Conservation (phyloP, 257 asterid species). For the Capsicum baccatum region DNA sequence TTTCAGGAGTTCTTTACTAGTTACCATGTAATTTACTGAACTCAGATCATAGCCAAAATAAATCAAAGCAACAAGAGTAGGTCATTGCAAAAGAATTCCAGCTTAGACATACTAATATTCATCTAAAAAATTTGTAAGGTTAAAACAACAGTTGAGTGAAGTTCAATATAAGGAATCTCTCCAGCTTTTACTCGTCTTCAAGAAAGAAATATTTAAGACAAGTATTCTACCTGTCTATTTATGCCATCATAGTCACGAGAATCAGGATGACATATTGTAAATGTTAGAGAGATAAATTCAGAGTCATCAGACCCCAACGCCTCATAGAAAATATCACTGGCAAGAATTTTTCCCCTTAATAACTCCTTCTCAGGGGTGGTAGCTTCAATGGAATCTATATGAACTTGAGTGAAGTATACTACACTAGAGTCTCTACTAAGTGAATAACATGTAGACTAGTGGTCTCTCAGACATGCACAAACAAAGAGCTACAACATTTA, state of each 20-base stretch:
- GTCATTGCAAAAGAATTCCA: constrained; percentile 96
- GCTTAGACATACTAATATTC: constrained; percentile 95
- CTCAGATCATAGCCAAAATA: constrained; percentile 75
- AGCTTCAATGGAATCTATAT: constrained; percentile 67
- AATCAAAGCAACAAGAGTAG: constrained; percentile 95
- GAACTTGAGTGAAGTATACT: constrained; percentile 1
- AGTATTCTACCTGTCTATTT: constrained; percentile 80
- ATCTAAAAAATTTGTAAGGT: constrained; percentile 56
- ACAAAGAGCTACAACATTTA: neutral
- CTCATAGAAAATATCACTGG: constrained; percentile 81
- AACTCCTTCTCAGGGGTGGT: constrained; percentile 62
- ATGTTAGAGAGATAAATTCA: constrained; percentile 89
- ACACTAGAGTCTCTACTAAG: neutral
- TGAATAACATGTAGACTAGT: neutral
- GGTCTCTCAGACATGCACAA: neutral
- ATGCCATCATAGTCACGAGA: constrained; percentile 90
- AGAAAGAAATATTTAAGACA: constrained; percentile 15
- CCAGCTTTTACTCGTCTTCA: constrained; percentile 33
- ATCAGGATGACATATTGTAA: constrained; percentile 67
- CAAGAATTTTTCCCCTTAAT: constrained; percentile 44
- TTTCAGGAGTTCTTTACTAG: constrained; percentile 37
- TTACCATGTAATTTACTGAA: constrained; percentile 48
- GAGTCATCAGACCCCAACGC: constrained; percentile 83
- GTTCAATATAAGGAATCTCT: neutral
- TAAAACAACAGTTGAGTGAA: constrained; percentile 38